Conservation (phyloP, 1,284 basidiomycete species). For the Malassezia restricta region DNA sequence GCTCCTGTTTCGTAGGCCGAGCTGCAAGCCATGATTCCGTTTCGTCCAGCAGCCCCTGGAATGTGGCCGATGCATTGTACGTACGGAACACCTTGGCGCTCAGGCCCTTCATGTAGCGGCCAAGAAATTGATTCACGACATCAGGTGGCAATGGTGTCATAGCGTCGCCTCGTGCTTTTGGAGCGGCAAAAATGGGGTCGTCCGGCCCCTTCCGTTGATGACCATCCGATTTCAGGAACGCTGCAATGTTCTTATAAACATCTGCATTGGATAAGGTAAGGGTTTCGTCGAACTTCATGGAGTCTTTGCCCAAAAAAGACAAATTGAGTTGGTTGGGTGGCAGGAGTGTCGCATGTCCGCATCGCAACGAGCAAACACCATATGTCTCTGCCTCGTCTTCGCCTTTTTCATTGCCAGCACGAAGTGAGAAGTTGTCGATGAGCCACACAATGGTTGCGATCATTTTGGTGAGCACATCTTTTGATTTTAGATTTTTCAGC, state of each 20-base stretch:
- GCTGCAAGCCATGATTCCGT: constrained; percentile 38
- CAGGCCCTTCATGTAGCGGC: constrained; percentile 41
- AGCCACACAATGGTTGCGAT: constrained; percentile 45
- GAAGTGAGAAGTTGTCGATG: constrained; percentile 45
- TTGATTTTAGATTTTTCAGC: constrained; percentile 37
- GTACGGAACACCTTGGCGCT: constrained; percentile 46
- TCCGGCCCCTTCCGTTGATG: constrained; percentile 63
- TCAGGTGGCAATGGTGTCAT: constrained; percentile 29
- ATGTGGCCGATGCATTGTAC: constrained; percentile 45
- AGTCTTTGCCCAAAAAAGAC: constrained; percentile 44
- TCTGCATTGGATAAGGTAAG: constrained; percentile 33
- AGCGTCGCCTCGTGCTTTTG: constrained; percentile 20
- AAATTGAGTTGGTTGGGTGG: constrained; percentile 37
- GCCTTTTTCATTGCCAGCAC: constrained; percentile 46
- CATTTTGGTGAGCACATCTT: constrained; percentile 36
- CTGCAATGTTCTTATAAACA: constrained; percentile 43
- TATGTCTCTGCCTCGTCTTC: constrained; percentile 46
- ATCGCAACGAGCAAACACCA: constrained; percentile 43
- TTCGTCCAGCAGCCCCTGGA: constrained; percentile 44
- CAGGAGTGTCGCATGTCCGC: constrained; percentile 40
- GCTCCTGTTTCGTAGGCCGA: constrained; percentile 32
- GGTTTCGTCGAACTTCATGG: constrained; percentile 45
- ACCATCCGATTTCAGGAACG: constrained; percentile 38
- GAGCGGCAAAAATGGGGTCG: constrained; percentile 67
- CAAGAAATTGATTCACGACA: constrained; percentile 42